phyloP scores from a whole-genome alignment of 1,139 yeast species.

The Suhomyces bolitotheri region DNA sequence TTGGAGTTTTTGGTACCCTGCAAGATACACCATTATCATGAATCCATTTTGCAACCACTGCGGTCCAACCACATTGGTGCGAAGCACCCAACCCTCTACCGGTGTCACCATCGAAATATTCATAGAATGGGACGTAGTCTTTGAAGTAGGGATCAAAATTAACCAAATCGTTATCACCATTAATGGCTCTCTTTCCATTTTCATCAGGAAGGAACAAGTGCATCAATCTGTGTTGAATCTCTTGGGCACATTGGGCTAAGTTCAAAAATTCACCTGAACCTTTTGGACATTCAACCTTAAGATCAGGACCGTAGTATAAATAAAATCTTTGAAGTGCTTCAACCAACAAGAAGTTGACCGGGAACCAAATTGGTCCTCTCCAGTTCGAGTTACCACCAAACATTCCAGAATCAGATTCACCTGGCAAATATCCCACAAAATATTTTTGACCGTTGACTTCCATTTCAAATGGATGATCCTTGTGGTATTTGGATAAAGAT shows the following conservation, averaged over 20 bases:
- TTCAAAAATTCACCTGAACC: conserved; percentile 82
- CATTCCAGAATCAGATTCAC: conserved; percentile 92
- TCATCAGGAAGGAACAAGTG: conserved; percentile 75
- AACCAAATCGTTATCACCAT: conserved; percentile 64
- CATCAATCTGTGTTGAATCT: conserved; percentile 83
- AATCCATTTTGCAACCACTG: conserved; percentile 88
- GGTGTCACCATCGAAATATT: conserved; percentile 92
- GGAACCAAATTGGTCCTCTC: conserved; percentile 99
- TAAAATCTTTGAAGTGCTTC: conserved; percentile 90
- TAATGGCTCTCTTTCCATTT: conserved; percentile 73
- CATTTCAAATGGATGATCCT: conserved; percentile 84
- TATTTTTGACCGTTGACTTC: conserved; percentile 78
- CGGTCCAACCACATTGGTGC: conserved; percentile 98
- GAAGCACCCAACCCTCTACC: conserved; percentile 95
- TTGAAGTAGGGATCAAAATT: conserved; percentile 74
- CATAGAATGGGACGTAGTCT: conserved; percentile 80
- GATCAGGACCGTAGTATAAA: conserved; percentile 83
- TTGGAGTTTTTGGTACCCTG: conserved; percentile 52
- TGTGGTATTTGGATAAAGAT: conserved; percentile 85
- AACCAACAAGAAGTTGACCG: conserved; percentile 82
- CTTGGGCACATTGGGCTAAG: conserved; percentile 91
- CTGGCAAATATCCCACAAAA: conserved; percentile 80
- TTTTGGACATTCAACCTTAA: conserved; percentile 88
- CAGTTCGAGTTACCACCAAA: conserved; percentile 98
- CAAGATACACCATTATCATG: conserved; percentile 85